Evolutionary conservation across 768 basidiomycete genomes (phyloP).

Genomic region (Mycena latifolia): DNA sequence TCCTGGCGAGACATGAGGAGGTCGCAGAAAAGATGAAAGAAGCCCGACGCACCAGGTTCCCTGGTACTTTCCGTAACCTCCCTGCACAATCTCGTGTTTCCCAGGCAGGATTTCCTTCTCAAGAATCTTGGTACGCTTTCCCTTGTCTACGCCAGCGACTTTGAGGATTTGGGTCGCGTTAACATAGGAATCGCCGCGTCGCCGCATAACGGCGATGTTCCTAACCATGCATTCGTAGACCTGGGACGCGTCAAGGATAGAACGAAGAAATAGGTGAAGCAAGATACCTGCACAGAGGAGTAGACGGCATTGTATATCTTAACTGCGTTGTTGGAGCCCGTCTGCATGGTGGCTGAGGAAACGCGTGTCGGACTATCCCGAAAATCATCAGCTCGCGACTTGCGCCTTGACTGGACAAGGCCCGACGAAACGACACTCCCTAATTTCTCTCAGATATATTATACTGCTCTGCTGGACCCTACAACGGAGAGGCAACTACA

Average conservation of each 20-base stretch:
- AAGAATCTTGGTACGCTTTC: constrained; percentile 93
- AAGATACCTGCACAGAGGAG: constrained; percentile 82
- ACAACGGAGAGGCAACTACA: no score
- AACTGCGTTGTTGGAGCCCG: constrained; percentile 64
- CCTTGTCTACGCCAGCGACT: constrained; percentile 98
- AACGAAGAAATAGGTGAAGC: constrained; percentile 24
- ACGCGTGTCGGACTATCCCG: constrained; percentile 33
- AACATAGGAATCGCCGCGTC: constrained; percentile 93
- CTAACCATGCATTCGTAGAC: constrained; percentile 99
- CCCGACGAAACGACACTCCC: constrained; percentile 53
- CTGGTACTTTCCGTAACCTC: constrained; percentile 99
- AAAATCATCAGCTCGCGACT: constrained; percentile 41
- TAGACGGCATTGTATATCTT: constrained; percentile 96
- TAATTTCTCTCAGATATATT: no score
- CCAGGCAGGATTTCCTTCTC: constrained; percentile 97
- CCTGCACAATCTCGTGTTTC: constrained; percentile 98
- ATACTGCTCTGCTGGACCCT: no score
- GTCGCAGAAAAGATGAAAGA: constrained; percentile 11
- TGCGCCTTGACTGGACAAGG: constrained; percentile 43
- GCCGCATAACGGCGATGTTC: constrained; percentile 98
- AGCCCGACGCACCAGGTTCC: constrained; percentile 86
- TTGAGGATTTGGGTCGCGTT: constrained; percentile 99
- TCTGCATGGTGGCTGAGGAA: constrained; percentile 62
- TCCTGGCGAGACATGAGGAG: constrained; percentile 65
- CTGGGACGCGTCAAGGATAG: constrained; percentile 58